Percentiles rank a stretch among this genome's conserved stretches.
Evolutionary conservation across 2,329 filamentous ascomycete genomes (phyloP).

Genomic region (Calonectria montana): DNA sequence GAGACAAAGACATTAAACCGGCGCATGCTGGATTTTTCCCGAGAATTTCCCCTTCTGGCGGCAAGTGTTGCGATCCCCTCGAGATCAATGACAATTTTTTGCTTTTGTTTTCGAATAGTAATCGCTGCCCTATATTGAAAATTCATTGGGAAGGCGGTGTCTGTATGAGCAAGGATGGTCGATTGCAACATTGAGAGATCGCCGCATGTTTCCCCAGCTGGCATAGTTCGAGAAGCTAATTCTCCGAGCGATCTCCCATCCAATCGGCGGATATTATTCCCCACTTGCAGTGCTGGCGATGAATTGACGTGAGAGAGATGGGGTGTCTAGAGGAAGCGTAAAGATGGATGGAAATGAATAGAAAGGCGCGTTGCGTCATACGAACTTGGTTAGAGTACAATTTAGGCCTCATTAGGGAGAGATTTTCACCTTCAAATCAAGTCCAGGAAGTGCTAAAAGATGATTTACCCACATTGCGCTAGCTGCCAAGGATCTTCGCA

Average conservation of each 20-base stretch:
- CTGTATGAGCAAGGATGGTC: background rate
- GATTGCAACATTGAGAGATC: background rate
- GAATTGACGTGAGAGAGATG: background rate
- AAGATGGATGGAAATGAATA: background rate
- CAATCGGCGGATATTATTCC: too few species aligned
- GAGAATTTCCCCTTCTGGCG: too few species aligned
- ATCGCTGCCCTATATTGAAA: background rate
- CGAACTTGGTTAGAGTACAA: too few species aligned
- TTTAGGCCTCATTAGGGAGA: too few species aligned
- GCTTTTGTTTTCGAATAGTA: background rate
- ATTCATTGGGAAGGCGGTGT: background rate
- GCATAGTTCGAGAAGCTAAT: background rate
- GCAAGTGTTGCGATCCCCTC: background rate
- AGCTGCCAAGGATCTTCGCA: too few species aligned
- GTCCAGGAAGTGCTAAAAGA: too few species aligned
- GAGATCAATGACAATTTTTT: background rate
- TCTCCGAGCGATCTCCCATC: background rate
- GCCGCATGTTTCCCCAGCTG: background rate
- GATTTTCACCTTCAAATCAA: too few species aligned
- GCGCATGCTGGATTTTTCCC: too few species aligned
- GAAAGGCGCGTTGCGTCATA: too few species aligned
- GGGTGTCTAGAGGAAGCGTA: background rate
- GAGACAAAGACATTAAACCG: too few species aligned
- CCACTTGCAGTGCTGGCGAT: background rate
- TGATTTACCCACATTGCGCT: too few species aligned